Evolutionary conservation across 2,329 filamentous ascomycete genomes (phyloP).

Genomic region (Fusarium caatingaense): DNA sequence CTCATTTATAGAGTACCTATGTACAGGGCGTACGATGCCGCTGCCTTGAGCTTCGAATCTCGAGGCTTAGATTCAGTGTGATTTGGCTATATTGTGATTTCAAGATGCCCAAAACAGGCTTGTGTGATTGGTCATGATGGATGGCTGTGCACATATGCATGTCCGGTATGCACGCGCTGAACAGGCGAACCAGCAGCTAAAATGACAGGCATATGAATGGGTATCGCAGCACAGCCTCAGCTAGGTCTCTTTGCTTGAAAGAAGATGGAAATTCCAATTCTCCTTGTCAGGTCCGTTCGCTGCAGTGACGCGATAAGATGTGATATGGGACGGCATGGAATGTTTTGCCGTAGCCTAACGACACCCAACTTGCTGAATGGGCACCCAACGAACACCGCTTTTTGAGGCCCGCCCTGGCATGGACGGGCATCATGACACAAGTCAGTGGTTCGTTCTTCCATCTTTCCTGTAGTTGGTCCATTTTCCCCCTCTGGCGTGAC

Average conservation of each 20-base stretch:
- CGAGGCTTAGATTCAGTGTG: conserved; percentile 9
- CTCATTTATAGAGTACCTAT: conserved; percentile 28
- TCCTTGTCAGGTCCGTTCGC: not conserved
- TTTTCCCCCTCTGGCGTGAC: conserved; percentile 25
- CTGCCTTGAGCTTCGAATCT: conserved; percentile 21
- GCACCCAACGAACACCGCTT: conserved; percentile 29
- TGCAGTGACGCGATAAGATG: not conserved
- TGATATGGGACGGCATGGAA: conserved; percentile 4
- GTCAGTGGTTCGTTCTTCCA: conserved; percentile 7
- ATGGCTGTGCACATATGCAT: conserved; percentile 21
- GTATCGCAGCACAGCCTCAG: conserved; percentile 29
- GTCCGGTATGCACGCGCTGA: conserved; percentile 7
- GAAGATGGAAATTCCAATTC: conserved; percentile 37
- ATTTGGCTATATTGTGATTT: conserved; percentile 29
- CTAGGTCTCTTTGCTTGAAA: conserved; percentile 8
- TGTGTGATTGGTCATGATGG: conserved; percentile 13
- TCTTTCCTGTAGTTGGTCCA: conserved; percentile 25
- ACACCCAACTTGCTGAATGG: conserved; percentile 35
- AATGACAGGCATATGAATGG: conserved; percentile 15
- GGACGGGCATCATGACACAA: conserved; percentile 3
- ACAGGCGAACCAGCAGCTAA: conserved; percentile 20
- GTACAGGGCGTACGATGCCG: conserved; percentile 15
- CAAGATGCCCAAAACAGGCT: not conserved
- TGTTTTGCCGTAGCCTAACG: conserved; percentile 30
- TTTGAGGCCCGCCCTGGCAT: conserved; percentile 35